Evolutionary conservation across 768 basidiomycete species (phyloP).

Genomic region (Mycena albidolilacea): DNA sequence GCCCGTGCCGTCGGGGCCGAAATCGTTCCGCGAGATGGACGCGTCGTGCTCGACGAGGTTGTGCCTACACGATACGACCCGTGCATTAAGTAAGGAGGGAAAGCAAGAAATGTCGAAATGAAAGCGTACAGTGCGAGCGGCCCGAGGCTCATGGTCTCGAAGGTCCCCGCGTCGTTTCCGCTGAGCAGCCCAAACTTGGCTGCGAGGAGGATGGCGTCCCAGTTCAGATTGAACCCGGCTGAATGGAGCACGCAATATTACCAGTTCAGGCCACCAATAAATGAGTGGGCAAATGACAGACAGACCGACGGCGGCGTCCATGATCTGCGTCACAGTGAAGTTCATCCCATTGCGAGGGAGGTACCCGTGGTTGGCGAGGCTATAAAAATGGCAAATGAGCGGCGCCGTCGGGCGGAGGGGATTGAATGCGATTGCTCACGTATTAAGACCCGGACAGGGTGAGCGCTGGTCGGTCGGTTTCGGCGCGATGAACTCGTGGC

Average conservation of each 20-base stretch:
- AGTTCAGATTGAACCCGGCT: constrained; percentile 5
- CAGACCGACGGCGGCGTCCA: not conserved
- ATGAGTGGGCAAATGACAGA: not conserved
- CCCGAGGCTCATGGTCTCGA: constrained; percentile 19
- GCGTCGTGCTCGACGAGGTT: constrained; percentile 36
- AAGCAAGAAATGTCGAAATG: not conserved
- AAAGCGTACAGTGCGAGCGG: constrained; percentile 28
- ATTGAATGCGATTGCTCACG: not conserved
- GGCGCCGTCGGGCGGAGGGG: not conserved
- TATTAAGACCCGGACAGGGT: not conserved
- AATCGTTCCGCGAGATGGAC: constrained; percentile 35
- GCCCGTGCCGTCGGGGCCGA: constrained; percentile 16
- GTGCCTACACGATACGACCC: constrained; percentile 10
- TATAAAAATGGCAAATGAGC: not conserved
- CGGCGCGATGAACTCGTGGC: not conserved
- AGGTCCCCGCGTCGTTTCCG: not conserved
- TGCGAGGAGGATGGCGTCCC: not conserved
- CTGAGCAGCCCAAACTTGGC: constrained; percentile 17
- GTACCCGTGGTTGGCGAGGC: not conserved
- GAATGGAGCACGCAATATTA: not conserved
- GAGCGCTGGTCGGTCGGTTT: not conserved
- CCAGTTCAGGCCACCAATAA: not conserved
- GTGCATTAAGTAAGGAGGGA: not conserved
- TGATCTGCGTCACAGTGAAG: not conserved
- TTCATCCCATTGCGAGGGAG: not conserved